Evolutionary conservation across 768 basidiomycete species (phyloP).

Genomic region (Galerina sulciceps): DNA sequence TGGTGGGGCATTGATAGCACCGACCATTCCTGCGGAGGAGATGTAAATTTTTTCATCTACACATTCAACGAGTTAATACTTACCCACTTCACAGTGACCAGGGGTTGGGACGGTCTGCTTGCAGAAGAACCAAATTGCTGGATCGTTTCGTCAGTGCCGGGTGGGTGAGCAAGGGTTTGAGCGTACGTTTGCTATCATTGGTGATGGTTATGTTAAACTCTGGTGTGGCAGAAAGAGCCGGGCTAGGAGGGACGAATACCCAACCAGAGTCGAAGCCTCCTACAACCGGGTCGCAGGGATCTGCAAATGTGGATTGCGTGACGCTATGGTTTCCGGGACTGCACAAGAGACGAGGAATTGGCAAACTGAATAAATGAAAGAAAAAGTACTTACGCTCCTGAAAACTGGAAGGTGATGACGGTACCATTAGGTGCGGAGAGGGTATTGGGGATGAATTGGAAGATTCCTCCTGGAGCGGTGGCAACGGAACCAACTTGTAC

Average conservation of each 20-base stretch:
- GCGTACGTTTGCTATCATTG: constrained; percentile 43
- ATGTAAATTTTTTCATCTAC: not conserved
- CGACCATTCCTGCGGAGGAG: constrained; percentile 44
- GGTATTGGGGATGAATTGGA: constrained; percentile 49
- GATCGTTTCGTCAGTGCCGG: not conserved
- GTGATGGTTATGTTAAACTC: constrained; percentile 57
- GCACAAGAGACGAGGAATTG: not conserved
- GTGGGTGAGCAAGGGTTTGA: constrained; percentile 17
- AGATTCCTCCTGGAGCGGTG: constrained; percentile 35
- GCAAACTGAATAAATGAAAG: not conserved
- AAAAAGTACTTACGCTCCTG: constrained; percentile 40
- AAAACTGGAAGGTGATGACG: constrained; percentile 53
- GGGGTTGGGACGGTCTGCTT: constrained; percentile 43
- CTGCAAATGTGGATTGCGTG: constrained; percentile 51
- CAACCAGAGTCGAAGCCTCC: constrained; percentile 63
- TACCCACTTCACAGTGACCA: constrained; percentile 44
- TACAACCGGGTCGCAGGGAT: constrained; percentile 46
- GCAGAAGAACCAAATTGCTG: constrained; percentile 66
- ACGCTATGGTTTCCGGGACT: constrained; percentile 59
- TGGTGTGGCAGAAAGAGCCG: constrained; percentile 29
- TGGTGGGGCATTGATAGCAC: constrained; percentile 55
- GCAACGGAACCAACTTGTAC: constrained; percentile 43
- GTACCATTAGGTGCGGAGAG: constrained; percentile 49
- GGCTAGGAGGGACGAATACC: constrained; percentile 39
- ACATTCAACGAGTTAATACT: not conserved